Evolutionary conservation across 148 eudicot species (phyloP), one percentile per base, ranked within the genome.

Genomic region (Amaranthus hypochondriacus): DNA sequence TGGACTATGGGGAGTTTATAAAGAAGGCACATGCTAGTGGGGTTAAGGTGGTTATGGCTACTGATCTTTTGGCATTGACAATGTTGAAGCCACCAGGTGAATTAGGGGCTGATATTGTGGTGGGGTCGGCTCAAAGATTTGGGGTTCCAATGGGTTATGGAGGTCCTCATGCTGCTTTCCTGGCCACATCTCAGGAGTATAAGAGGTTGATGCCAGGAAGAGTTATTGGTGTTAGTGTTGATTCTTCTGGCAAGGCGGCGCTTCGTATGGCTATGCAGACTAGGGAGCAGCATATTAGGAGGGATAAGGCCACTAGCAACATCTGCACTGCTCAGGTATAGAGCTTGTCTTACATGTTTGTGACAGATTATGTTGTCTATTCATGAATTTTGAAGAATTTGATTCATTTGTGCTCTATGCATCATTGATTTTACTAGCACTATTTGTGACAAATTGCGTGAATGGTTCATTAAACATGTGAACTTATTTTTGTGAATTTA

Each of bases 131-230:
- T n/a, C 98, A 94, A 85, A 89, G 98, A 76, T 94, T 94, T 81
- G 98, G 98, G 60, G 98, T 94, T 48, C 98, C 98, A 2, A 91
- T 94, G 98, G 98, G 98, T 46, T 94, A 94, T 81, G 98, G 98
- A 21, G 98, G 98, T 47, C 98, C 98, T 50, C 98, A 94, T 81
- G 98, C 98, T 13, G 98, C 98, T 9, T 94, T 94, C 81, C 61
- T 94, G 86, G 98, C 98, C 46, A 91, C 98, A 0, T 88, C 96
- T 50, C 98, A 94, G 71, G 98, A 94, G 82, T 94, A 94, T 71
- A 94, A 94, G 89, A 89, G 98, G 81, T 78, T 94, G 97, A 94
- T 94, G 96, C 98, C 98, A 0, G 98, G 98, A 74, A 89, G 98
- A 76, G 82, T 94, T 71, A 94, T 94, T 73, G 98, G 98, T 70